phyloP scores from a whole-genome alignment of 192 early-diverging fungal genomes.

The Coemansia furcata region DNA sequence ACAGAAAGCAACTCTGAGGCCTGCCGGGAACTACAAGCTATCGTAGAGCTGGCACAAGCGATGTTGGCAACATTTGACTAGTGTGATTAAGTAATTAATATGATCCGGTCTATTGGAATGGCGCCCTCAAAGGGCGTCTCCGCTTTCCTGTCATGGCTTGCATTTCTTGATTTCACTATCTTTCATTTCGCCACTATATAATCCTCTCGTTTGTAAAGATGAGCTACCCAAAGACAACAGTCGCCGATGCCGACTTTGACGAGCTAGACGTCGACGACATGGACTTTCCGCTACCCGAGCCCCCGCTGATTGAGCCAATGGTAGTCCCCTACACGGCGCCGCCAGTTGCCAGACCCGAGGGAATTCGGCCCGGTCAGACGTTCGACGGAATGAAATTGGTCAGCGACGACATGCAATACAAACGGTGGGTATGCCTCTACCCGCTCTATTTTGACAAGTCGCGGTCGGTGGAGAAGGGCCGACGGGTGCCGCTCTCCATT shows the following conservation, averaged over 20 bases:
- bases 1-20: slow-evolving; percentile 1
- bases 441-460: slow-evolving; percentile 68
- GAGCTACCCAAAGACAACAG: not conserved
- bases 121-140: not conserved
- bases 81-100: not conserved
- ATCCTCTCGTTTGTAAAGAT: not conserved
- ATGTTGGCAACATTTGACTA: slow-evolving; percentile 19
- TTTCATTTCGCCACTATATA: not conserved
- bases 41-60: slow-evolving; percentile 31
- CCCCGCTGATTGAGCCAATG: slow-evolving; percentile 6
- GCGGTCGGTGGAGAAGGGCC: slow-evolving; percentile 60
- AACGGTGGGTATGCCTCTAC: slow-evolving; percentile 69
- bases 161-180: not conserved
- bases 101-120: not conserved
- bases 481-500: slow-evolving; percentile 55
- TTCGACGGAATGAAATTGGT: slow-evolving; percentile 20
- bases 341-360: not conserved
- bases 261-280: slow-evolving; percentile 53
- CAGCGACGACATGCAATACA: slow-evolving; percentile 29
- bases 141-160: not conserved
- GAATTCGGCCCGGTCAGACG: slow-evolving; percentile 24
- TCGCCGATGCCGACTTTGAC: slow-evolving; percentile 5
- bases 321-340: not conserved
- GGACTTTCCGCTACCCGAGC: slow-evolving; percentile 52
- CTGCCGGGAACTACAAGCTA: slow-evolving; percentile 23